Conservation (phyloP, 768 basidiomycete species). For the Pleurotus djamor region DNA sequence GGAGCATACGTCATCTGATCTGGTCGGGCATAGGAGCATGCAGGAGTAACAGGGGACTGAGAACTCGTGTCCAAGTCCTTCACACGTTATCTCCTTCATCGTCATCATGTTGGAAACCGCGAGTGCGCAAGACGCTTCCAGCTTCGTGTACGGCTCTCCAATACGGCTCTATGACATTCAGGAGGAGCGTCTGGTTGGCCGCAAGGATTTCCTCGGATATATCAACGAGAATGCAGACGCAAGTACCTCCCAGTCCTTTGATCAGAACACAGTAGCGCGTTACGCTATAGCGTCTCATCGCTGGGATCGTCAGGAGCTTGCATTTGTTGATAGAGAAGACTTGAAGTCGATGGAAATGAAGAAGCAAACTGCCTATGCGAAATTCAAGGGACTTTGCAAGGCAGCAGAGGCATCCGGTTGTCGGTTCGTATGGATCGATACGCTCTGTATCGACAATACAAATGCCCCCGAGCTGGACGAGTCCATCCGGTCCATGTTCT, state of each 20-base stretch:
- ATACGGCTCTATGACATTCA: not conserved
- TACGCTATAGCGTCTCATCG: not conserved
- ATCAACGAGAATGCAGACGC: not conserved
- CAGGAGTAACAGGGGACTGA: too few relatives aligned
- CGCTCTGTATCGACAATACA: not conserved
- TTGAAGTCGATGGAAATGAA: not conserved
- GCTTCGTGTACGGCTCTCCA: not conserved
- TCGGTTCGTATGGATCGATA: slow-evolving; percentile 1
- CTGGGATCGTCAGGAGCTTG: not conserved
- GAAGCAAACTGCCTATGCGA: not conserved
- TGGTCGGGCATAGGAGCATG: not conserved
- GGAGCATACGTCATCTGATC: too few relatives aligned
- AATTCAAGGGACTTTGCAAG: not conserved
- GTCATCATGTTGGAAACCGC: too few relatives aligned
- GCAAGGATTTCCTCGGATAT: not conserved
- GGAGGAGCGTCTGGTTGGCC: not conserved
- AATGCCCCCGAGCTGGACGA: not conserved
- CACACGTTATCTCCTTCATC: too few relatives aligned
- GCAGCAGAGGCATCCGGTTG: not conserved
- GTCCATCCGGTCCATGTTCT: slow-evolving; percentile 1
- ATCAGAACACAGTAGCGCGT: not conserved
- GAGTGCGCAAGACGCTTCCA: too few relatives aligned
- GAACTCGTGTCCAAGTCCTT: too few relatives aligned
- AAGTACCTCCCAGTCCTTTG: not conserved
- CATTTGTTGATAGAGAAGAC: not conserved